Evolutionary conservation across 2,329 filamentous ascomycete genomes (phyloP), one percentile per base, ranked within the genome.

Genomic region (Xylaria sp.): DNA sequence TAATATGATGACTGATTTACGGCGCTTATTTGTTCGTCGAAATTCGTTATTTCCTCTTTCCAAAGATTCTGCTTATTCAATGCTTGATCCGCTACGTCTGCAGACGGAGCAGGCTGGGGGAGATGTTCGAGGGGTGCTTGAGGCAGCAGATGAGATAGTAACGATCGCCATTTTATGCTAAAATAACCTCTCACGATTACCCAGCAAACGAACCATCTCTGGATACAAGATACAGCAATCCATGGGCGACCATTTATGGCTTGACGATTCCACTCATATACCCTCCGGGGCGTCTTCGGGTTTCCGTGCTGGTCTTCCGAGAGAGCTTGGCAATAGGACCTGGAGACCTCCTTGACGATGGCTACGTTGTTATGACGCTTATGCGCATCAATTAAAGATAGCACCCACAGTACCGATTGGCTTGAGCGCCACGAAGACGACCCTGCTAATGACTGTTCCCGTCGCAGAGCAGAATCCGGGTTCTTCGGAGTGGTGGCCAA

Each of bases 281-380:
- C 72, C 72, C 70, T 71, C 68, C 63, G 68, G 70, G 71, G 68
- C 67, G 64, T 68, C 43, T 67, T 67, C 54, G 48, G 67, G 63
- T 65, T 68, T 59, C 65, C 58, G 11, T 63, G 63, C 59, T 48
- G 49, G 65, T 64, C 65, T 63, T 62, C 48, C 37, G 38, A 63
- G 64, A 52, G 63, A 60, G 64, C 54, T 65, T 15, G 44, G 63
- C 55, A 37, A 57, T 40, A 59, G 65, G 60, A 53, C 68, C 64
- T 59, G 66, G 61, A 64, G 64, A 60, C 62, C 68, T 70, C 71
- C 68, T 70, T 75, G 67, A 75, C 70, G 73, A 75, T 72, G 73
- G 73, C 72, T 74, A 75, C 73, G 73, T 68, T 73, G 68, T 75
- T 74, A 75, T 72, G 73, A 75, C 70, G 73, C 73, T 74, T 67